Percentiles rank a stretch among this genome's conserved stretches.
phyloP scores from a whole-genome alignment of 2,329 filamentous ascomycete species.

The Cercospora nicotianae region DNA sequence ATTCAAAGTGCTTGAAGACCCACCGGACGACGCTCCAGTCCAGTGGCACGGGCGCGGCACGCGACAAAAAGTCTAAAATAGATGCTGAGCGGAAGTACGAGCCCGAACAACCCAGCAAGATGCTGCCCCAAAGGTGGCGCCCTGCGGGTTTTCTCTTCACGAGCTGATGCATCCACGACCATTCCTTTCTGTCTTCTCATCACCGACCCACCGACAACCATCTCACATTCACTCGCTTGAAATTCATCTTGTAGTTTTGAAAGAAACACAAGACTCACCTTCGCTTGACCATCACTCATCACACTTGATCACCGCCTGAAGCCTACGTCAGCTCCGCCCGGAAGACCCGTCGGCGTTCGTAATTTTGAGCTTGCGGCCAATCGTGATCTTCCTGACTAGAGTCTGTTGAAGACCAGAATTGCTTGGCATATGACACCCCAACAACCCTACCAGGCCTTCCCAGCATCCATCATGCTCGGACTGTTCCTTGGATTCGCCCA shows the following conservation, averaged over 20 bases:
- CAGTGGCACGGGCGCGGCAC: not conserved
- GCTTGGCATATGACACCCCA: conserved; percentile 17
- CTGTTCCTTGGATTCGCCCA: conserved; percentile 36
- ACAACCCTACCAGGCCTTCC: not conserved
- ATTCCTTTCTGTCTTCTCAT: not conserved
- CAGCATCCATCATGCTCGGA: conserved; percentile 31
- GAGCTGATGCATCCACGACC: not conserved
- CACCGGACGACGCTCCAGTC: not conserved
- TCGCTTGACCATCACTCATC: not conserved
- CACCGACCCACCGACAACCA: not conserved
- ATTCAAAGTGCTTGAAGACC: not conserved
- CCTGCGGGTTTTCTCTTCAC: not conserved
- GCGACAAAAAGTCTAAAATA: not conserved
- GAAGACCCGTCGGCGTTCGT: not conserved
- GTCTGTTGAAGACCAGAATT: not conserved
- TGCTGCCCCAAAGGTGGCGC: not conserved
- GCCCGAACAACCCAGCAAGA: not conserved
- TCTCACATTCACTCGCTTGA: not conserved
- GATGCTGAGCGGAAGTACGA: not conserved
- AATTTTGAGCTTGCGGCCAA: not conserved
- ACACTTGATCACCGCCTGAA: not conserved
- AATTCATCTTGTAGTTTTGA: not conserved
- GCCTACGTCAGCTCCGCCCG: conserved; percentile 1
- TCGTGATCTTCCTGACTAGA: not conserved
- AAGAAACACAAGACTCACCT: not conserved